Base-by-base conservation (phyloP, 2,329 filamentous ascomycete genomes). In the Stemphylium lycopersici region DNA sequence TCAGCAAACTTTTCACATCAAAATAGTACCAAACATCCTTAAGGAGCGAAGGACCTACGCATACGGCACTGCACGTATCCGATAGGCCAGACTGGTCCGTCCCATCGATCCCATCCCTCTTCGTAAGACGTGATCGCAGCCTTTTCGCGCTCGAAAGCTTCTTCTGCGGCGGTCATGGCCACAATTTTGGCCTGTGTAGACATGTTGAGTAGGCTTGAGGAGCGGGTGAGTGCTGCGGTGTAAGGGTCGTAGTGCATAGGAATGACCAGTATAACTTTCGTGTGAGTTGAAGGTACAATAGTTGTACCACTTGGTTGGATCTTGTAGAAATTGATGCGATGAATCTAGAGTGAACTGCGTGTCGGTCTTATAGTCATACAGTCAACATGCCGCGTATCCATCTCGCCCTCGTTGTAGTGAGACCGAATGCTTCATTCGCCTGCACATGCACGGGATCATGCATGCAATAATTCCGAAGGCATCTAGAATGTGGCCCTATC, bases 21-120 rank as follows among this genome's bases (percentile, higher is more conserved):
- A 10, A 29, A 29, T 8, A 2, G 26, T 10, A 2, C 8, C 2
- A 6, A 10, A 31, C 24, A 26, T 13, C 32, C 8, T 45, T 12
- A 20, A 6, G 7, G 12, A 7, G 32, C 1, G 20, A 3, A 57
- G 45, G 24, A 49, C 50, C 48, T 59, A 66, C 63, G 63, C 49
- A 66, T 58, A 15, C 55, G 55, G 48, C 64, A 68, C 50, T 68
- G 65, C n/a, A 61, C 55, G 33, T 59, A 61, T 32, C 64, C 65
- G 1, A 66, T 44, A 6, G 63, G 66, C 61, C 59, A 68, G 24
- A 65, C 37, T 8, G 65, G 68, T 3, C 63, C 66, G 34, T 69
- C 67, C 63, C 61, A 67, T 26, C 59, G 51, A 53, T 69, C 67
- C 61, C 62, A 68, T 6, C 62, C 65, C 22, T 68, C 55, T 43